A percentile compares a stretch with the other conserved stretches of the same genome.
These are phyloP conservation scores for Leptomonas seymouri DNA, from an alignment of 208 protist species.

Conservation along the genomic window DNA sequence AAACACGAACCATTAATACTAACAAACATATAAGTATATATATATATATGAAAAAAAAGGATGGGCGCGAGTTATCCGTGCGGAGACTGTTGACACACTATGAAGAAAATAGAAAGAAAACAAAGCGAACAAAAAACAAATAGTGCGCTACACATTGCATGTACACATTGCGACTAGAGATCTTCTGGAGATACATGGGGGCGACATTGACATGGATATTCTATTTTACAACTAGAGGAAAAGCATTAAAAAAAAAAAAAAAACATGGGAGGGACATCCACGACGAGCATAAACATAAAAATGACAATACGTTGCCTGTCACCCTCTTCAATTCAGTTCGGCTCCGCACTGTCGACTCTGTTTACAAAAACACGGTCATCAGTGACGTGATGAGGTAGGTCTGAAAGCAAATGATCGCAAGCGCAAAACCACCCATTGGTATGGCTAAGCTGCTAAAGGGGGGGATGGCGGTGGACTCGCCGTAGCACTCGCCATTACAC, in stretches of 20 bases:
- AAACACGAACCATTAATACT: no score
- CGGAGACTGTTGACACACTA: no score
- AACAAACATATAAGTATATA: no score
- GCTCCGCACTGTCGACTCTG: not conserved
- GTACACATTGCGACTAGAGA: no score
- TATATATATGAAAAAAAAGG: no score
- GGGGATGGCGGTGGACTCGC: constrained; percentile 34
- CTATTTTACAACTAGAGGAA: no score
- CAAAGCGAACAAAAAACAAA: constrained; percentile 1
- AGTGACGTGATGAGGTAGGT: constrained; percentile 35
- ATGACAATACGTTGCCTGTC: no score
- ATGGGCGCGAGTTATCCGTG: no score
- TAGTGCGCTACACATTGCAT: no score
- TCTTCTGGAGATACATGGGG: no score
- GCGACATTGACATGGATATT: no score
- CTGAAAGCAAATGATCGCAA: constrained; percentile 37
- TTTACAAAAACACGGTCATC: constrained; percentile 43
- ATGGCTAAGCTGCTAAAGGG: constrained; percentile 37
- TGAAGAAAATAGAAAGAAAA: constrained; percentile 16
- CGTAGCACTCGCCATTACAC: constrained; percentile 44
- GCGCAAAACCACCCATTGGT: constrained; percentile 46
- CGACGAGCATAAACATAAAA: not conserved
- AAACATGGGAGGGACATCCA: no score
- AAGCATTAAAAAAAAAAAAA: not conserved
- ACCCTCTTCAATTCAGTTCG: not conserved